phyloP scores from a whole-genome alignment of 495 filamentous ascomycete species.

The Penicillium steckii region DNA sequence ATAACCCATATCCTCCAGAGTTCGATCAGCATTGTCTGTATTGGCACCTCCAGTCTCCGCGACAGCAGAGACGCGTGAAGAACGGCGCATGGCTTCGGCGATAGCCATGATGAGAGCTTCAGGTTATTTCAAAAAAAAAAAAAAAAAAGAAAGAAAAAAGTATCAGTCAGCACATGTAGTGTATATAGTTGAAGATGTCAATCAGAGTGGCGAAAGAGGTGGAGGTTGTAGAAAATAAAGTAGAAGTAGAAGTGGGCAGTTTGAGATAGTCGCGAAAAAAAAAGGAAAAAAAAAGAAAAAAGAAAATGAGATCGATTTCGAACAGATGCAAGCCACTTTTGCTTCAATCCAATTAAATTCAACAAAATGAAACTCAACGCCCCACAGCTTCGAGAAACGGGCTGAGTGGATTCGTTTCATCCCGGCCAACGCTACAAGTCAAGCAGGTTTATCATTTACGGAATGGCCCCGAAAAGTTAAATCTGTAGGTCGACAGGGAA shows the following conservation, averaged over 20 bases:
- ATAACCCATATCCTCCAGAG: conserved; percentile 48
- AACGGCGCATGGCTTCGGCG: conserved; percentile 11
- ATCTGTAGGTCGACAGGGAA: too few species aligned
- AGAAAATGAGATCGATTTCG: conserved; percentile 1
- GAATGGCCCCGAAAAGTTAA: neutral
- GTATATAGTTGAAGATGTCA: neutral
- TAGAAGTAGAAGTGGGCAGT: neutral
- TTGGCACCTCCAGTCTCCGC: conserved; percentile 14
- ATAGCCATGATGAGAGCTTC: conserved; percentile 14
- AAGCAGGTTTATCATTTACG: neutral
- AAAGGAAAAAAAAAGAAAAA: conserved; percentile 1
- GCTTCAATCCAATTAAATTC: neutral
- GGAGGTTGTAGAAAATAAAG: too few species aligned
- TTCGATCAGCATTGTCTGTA: conserved; percentile 21
- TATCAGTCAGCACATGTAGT: too few species aligned
- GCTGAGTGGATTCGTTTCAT: neutral
- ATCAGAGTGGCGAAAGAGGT: neutral
- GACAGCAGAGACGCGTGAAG: conserved; percentile 16
- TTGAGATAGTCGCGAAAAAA: neutral
- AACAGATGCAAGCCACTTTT: conserved; percentile 1
- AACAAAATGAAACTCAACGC: neutral
- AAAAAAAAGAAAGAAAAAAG: neutral
- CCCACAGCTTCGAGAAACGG: neutral
- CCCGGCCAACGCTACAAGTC: too few species aligned
- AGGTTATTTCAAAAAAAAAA: too few species aligned